Evolutionary conservation across 768 basidiomycete species (phyloP), one percentile per base, ranked within the genome.

Genomic region (Panellus pusillus): DNA sequence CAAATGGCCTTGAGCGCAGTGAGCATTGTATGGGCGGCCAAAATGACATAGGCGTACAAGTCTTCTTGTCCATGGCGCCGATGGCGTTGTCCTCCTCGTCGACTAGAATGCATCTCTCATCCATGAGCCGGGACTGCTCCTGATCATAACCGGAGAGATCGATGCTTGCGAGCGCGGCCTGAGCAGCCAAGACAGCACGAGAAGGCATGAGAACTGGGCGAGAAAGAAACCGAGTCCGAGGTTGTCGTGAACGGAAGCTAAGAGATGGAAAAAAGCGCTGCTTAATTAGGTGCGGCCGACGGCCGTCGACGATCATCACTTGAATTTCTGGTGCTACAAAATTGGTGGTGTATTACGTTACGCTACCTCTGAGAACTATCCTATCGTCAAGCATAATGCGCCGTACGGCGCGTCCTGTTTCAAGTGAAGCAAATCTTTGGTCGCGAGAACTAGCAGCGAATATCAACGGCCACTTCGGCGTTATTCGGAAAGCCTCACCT

Each of bases 111-210:
- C 95, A 95, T 50, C 85, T 77, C 72, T 99, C 97, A 63, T 94
- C 91, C 97, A 99, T 99, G 53, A 99, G 78, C 56, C 87, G 81
- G 32, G 93, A 91, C 68, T 98, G 96, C 64, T 93, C 92, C 11
- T 88, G 81, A 68, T 98, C 95, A 79, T 98, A 98, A 57, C 67
- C 79, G 15, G 84, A 82, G 40, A 96, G 76, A 68, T 94, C 91
- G 61, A 95, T 76, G 64, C 75, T 85, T 11, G 88, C 82, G 58
- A 92, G 81, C 40, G 79, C 77, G 51, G 83, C 79, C 54, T 73
- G 75, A 17, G 86, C 85, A 55, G 87, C 86, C 50, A 72, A 65
- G 50, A 83, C 74, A 43, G 88, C 87, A 54, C 76, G 86, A 42
- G 82, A 87, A 44, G 78, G 61, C 81, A 83, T 83, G 44, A 31